phyloP scores from a whole-genome alignment of 208 protist genomes.

The Trypanosomatidae sp. region DNA sequence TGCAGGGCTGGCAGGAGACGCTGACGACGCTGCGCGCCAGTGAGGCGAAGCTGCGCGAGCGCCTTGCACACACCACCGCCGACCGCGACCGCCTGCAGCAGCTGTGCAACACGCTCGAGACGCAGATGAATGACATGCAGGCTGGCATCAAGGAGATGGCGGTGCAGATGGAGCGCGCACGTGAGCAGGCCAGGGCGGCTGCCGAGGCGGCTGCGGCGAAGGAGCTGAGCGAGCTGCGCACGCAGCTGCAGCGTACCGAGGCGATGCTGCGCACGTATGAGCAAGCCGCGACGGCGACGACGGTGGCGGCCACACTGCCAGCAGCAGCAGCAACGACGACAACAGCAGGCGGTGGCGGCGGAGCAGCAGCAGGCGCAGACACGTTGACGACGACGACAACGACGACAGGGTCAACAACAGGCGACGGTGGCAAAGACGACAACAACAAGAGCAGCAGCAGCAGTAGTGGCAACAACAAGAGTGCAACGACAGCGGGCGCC shows the following conservation, averaged over 20 bases:
- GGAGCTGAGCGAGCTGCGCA: slow-evolving; percentile 23
- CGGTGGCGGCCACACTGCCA: slow-evolving; percentile 1
- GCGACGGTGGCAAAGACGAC: too few relatives aligned
- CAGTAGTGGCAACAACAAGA: neutral
- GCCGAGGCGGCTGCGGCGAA: slow-evolving; percentile 35
- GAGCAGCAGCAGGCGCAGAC: too few relatives aligned
- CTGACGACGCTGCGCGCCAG: slow-evolving; percentile 26
- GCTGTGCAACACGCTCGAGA: slow-evolving; percentile 56
- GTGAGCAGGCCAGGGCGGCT: slow-evolving; percentile 10
- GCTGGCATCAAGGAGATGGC: slow-evolving; percentile 77
- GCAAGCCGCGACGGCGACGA: slow-evolving; percentile 9
- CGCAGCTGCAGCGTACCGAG: slow-evolving; percentile 27
- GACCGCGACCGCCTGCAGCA: slow-evolving; percentile 55
- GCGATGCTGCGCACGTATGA: neutral
- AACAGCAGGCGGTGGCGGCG: too few relatives aligned
- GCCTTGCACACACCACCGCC: slow-evolving; percentile 12
- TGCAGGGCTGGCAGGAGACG: slow-evolving; percentile 49
- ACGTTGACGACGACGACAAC: too few relatives aligned
- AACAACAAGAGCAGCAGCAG: too few relatives aligned
- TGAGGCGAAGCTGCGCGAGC: slow-evolving; percentile 48
- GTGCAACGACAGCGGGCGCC: slow-evolving; percentile 8
- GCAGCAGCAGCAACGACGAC: slow-evolving; percentile 9
- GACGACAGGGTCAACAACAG: too few relatives aligned
- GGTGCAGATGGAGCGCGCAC: slow-evolving; percentile 57
- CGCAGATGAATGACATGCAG: slow-evolving; percentile 77